phyloP scores from a whole-genome alignment of 2,329 filamentous ascomycete species.

The Byssothecium circinans region DNA sequence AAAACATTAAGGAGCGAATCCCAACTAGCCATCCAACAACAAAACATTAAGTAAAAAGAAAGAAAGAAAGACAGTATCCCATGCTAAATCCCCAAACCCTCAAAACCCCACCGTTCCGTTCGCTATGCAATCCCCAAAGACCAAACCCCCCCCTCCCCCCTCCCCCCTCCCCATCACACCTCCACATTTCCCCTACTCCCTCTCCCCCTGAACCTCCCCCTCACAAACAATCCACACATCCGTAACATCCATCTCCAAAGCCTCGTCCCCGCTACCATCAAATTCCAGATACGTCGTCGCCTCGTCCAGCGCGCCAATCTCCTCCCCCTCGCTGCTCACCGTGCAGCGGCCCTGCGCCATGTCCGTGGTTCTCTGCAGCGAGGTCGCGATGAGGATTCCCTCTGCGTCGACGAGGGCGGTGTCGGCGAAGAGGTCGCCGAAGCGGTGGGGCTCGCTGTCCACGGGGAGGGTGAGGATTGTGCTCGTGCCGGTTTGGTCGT shows the following conservation, averaged over 20 bases:
- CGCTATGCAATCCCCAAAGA: neutral
- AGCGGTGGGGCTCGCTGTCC: slow-evolving; percentile 8
- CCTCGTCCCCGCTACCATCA: slow-evolving; percentile 13
- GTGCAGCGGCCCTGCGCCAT: slow-evolving; percentile 12
- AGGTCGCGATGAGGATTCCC: slow-evolving; percentile 18
- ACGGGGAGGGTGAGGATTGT: slow-evolving; percentile 10
- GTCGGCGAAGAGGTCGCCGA: slow-evolving; percentile 15
- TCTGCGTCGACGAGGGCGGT: slow-evolving; percentile 13
- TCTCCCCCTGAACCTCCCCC: slow-evolving; percentile 3
- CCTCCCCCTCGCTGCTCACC: slow-evolving; percentile 7
- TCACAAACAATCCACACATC: slow-evolving; percentile 19
- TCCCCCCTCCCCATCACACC: neutral
- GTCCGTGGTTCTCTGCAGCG: slow-evolving; percentile 14
- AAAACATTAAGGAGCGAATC: neutral
- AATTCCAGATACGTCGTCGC: slow-evolving; percentile 18
- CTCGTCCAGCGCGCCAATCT: slow-evolving; percentile 13
- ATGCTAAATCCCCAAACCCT: neutral
- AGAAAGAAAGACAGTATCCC: neutral
- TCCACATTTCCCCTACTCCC: neutral
- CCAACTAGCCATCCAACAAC: neutral
- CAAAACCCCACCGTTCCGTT: neutral
- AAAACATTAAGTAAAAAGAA: neutral
- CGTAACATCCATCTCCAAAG: slow-evolving; percentile 18
- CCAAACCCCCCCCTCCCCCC: neutral
- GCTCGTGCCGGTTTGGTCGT: slow-evolving; percentile 20